Evolutionary conservation across 805 yeast genomes (phyloP), one percentile per base, ranked within the genome.

Genomic region (Trichomonascus vanleenenianus): DNA sequence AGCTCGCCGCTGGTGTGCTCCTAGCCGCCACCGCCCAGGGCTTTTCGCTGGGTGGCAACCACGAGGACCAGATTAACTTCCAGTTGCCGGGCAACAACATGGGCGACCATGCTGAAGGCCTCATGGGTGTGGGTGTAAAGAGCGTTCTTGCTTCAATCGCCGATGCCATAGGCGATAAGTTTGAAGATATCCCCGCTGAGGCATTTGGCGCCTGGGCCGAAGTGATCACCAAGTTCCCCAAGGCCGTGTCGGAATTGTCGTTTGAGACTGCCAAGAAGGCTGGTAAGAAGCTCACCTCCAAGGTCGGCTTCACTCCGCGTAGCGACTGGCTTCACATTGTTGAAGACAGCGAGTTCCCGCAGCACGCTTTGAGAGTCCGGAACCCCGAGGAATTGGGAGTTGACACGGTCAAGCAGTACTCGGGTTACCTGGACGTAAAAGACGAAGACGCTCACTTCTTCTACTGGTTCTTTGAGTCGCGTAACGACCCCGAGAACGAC

Each of bases 391-490:
- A 68, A 33, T 74, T 91, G 52, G 94, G 93, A 16, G 70, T 89
- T 46, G 97, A 91, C 67, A 63, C 70, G 3, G 96, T 87, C 39
- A 79, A 78, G 64, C 91, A 84, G 66, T 82, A 79, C 59, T 72
- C 85, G 30, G 93, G 93, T 40, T 83, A 83, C 64, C 66, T 84
- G 56, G 88, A 83, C 58, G 78, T 81, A 40, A 82, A 79, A 49
- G 87, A 82, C 42, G 86, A 81, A 54, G 96, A 86, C 60, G 89
- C 88, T 67, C 96, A 88, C 68, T 85, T 89, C 64, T 91, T 91
- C 68, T 91, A 81, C 68, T 87, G 94, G 91, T 82, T 82, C 59
- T 88, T 86, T 58, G 96, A 88, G 65, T 79, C 84, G 52, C 77
- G 82, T 51, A 83, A 83, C 64, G 91, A 85, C 65, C 96, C 96